phyloP scores from a whole-genome alignment of 2,329 filamentous ascomycete genomes.

The Lachnellula occidentalis region DNA sequence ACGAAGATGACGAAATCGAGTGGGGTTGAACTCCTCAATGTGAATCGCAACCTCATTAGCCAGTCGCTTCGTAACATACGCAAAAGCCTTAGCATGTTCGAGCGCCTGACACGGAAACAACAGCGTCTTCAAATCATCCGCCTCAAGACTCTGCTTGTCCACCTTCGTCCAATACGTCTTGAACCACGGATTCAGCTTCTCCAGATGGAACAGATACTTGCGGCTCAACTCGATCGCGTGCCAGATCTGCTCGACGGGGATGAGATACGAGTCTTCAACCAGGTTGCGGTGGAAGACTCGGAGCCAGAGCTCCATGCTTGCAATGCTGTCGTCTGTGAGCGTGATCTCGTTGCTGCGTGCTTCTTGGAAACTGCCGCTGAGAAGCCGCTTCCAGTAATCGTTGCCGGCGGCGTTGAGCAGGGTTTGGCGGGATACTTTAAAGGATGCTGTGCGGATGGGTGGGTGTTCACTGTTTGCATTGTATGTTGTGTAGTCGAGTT shows the following conservation, averaged over 20 bases:
- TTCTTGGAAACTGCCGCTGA: not conserved
- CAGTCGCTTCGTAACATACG: conserved; percentile 7
- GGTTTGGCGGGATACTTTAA: not conserved
- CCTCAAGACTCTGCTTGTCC: not conserved
- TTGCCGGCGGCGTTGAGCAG: not conserved
- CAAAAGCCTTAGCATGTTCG: conserved; percentile 7
- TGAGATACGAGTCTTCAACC: conserved; percentile 1
- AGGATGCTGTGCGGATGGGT: not conserved
- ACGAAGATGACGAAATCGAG: not conserved
- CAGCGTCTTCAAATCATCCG: not conserved
- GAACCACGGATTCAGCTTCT: conserved; percentile 10
- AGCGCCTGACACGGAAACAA: conserved; percentile 11
- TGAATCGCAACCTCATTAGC: conserved; percentile 1
- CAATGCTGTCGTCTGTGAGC: conserved; percentile 9
- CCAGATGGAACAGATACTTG: conserved; percentile 2
- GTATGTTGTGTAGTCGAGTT: not conserved
- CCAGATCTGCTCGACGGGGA: conserved; percentile 10
- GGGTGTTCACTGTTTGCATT: not conserved
- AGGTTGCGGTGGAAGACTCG: conserved; percentile 9
- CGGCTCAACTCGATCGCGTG: conserved; percentile 9
- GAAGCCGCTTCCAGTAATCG: not conserved
- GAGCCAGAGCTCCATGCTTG: conserved; percentile 14
- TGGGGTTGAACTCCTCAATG: conserved; percentile 7
- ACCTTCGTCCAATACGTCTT: not conserved
- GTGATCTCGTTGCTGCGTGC: not conserved